Evolutionary conservation across 2,329 filamentous ascomycete species (phyloP).

Genomic region (Apiospora kogelbergensis): DNA sequence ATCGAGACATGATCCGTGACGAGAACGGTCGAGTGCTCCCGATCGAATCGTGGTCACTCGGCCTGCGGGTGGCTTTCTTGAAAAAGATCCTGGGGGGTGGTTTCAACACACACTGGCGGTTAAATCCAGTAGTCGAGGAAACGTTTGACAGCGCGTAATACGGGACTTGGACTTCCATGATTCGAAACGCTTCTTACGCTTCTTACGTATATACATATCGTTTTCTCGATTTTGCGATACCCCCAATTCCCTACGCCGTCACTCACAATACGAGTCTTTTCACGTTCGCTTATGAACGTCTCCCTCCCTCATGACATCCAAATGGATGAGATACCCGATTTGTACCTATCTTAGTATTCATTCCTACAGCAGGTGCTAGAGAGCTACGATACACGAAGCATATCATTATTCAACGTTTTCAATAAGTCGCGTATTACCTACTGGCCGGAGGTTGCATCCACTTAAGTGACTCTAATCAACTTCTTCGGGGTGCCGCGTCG

Average conservation of each 20-base stretch:
- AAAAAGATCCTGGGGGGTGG: constrained; percentile 49
- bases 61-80: constrained; percentile 47
- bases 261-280: neutral
- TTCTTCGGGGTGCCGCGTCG: neutral
- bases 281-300: neutral
- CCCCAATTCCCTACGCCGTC: neutral
- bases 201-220: neutral
- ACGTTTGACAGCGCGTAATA: constrained; percentile 8
- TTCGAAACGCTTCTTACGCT: neutral
- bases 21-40: constrained; percentile 41
- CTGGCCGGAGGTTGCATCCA: neutral
- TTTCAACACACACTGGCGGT: constrained; percentile 37
- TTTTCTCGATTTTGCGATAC: neutral
- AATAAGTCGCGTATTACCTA: neutral
- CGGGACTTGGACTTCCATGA: neutral
- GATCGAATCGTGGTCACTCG: constrained; percentile 53
- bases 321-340: neutral
- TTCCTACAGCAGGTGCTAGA: neutral
- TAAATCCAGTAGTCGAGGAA: constrained; percentile 39
- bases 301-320: neutral
- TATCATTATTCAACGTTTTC: neutral
- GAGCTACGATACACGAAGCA: neutral
- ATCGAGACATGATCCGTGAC: constrained; percentile 51
- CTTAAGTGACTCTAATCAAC: neutral
- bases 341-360: neutral